Evolutionary conservation across 225 moss, liverwort and hornwort species (phyloP), one percentile per base, ranked within the genome.

Genomic region (Polytrichum commune): DNA sequence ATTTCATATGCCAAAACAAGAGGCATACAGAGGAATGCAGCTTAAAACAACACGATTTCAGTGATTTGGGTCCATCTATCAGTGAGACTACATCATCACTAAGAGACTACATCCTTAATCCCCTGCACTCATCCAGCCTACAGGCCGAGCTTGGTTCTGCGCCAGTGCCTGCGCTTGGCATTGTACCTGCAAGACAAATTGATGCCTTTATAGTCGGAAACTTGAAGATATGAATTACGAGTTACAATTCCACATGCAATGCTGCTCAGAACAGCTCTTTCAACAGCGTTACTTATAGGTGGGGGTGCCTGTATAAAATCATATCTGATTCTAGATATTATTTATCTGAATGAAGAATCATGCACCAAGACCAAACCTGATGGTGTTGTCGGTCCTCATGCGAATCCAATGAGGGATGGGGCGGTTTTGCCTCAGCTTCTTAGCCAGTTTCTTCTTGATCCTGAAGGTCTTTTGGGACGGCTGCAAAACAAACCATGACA

Each of bases 401-500:
- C 93, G 93, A 72, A 94, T 94, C 93, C 93, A 94, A 53, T 94
- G 90, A 6, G 93, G 93, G 80, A 94, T 94, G 23, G 93, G 91
- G 82, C 93, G 79, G 77, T 94, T 94, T 76, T 92, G 93, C 90
- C 91, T 90, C 82, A 94, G 77, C 83, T 94, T 94, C 85, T 92
- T 94, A 75, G 91, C 93, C 83, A 94, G 75, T 85, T 94, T 94
- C 60, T 90, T 94, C 88, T 94, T 94, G 65, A 94, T 94, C 77
- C 90, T 70, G 83, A 94, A 94, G 8, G 93, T 94, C 83, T 94
- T 92, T 20, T 94, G 91, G 64, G 92, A 92, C 75, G 93, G 93
- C 91, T 94, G 86, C 61, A 53, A 35, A 24, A 20, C 58, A 58
- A 24, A 23, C 22, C 24, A 58, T 20, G 58, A 0, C 22, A 58